These are phyloP conservation scores for Plasmopara halstedii DNA, from an alignment of 352 stramenopile genomes.

Conservation along the genomic window DNA sequence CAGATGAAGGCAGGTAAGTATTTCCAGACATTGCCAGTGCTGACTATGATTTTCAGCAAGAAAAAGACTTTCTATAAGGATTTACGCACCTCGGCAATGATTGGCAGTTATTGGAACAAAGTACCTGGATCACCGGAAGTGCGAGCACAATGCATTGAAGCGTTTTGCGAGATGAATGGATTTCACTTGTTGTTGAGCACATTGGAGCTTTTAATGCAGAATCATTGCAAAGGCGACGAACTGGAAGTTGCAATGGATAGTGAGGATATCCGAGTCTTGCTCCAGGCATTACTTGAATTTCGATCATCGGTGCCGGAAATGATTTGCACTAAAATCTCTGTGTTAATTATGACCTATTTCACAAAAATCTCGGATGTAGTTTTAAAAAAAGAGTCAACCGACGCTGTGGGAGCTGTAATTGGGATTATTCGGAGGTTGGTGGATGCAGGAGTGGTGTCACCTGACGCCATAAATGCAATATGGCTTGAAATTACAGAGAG, in stretches of 20 bases:
- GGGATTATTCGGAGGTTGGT: conserved; percentile 70
- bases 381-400: conserved; percentile 82
- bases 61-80: conserved; percentile 89
- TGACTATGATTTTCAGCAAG: conserved; percentile 85
- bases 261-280: conserved; percentile 70
- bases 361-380: conserved; percentile 67
- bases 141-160: conserved; percentile 70
- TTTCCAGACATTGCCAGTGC: conserved; percentile 49
- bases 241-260: conserved; percentile 58
- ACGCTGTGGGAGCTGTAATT: conserved; percentile 75
- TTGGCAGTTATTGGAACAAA: conserved; percentile 88
- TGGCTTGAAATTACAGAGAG: conserved; percentile 80
- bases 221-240: conserved; percentile 29
- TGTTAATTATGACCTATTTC: conserved; percentile 79
- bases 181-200: conserved; percentile 69
- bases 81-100: conserved; percentile 78
- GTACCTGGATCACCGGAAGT: conserved; percentile 72
- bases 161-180: conserved; percentile 77
- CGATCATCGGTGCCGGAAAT: conserved; percentile 52
- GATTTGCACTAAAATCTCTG: conserved; percentile 57
- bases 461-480: conserved; percentile 53
- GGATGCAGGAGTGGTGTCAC: conserved; percentile 46
- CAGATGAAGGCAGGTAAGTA: conserved; percentile 69
- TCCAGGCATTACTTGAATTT: conserved; percentile 77
- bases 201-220: conserved; percentile 64